These are phyloP conservation scores for Phlebiopsis flavidoalba DNA, from an alignment of 768 basidiomycete species.

Conservation along the genomic window DNA sequence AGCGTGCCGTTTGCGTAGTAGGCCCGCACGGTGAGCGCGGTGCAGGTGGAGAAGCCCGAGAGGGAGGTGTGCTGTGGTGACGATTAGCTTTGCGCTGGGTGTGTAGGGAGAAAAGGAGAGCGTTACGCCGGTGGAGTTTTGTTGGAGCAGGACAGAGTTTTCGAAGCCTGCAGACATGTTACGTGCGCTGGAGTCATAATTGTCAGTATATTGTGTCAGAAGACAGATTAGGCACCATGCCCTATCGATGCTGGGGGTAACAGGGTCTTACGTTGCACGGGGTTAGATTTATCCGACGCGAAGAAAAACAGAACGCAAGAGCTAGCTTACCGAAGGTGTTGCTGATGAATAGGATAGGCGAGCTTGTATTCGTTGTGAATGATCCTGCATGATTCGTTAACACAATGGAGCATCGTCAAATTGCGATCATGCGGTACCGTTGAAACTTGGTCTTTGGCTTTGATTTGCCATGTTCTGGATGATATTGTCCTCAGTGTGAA, in stretches of 20 bases:
- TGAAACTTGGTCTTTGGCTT: background rate
- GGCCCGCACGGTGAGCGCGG: conserved; percentile 17
- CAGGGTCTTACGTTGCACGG: background rate
- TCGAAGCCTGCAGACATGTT: conserved; percentile 5
- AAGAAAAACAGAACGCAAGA: background rate
- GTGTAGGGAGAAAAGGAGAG: background rate
- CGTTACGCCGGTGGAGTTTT: conserved; percentile 13
- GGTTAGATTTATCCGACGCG: background rate
- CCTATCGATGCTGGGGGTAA: background rate
- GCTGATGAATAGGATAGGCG: conserved; percentile 22
- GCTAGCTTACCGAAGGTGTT: conserved; percentile 10
- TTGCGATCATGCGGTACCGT: background rate
- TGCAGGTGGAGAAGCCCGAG: conserved; percentile 17
- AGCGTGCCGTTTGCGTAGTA: conserved; percentile 23
- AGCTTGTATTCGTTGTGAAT: conserved; percentile 20
- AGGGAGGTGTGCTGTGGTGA: conserved; percentile 15
- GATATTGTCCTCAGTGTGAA: background rate
- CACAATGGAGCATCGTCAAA: background rate
- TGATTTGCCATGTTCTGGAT: background rate
- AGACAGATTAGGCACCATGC: background rate
- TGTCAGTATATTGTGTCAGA: background rate
- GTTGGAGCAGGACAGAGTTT: conserved; percentile 7
- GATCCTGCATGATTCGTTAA: background rate
- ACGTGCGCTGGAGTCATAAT: background rate
- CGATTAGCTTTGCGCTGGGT: background rate